phyloP scores from a whole-genome alignment of 176 grass and related monocot genomes.

The Carex littledalei region DNA sequence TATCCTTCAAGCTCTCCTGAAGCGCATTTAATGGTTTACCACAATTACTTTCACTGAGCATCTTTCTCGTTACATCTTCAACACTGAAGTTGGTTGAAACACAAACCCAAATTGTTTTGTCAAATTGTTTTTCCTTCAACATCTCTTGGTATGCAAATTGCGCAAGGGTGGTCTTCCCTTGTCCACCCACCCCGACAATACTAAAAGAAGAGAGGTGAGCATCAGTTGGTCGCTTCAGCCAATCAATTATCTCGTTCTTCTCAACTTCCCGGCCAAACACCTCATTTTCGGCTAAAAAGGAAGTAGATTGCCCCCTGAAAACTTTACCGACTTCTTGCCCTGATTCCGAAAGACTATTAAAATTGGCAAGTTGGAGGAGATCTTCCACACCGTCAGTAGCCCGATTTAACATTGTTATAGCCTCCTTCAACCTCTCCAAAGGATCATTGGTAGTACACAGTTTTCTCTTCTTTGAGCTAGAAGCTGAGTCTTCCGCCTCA shows the following conservation, averaged over 20 bases:
- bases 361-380: background rate
- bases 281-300: background rate
- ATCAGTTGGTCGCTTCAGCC: background rate
- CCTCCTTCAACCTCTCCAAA: background rate
- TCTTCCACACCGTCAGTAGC: background rate
- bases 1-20: background rate
- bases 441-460: background rate
- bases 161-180: slow-evolving; percentile 21
- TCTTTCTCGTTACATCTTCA: background rate
- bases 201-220: background rate
- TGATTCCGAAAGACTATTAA: background rate
- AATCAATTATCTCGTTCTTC: background rate
- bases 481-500: background rate
- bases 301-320: background rate
- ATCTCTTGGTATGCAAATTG: slow-evolving; percentile 4
- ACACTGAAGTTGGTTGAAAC: background rate
- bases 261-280: slow-evolving; percentile 1
- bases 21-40: background rate
- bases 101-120: background rate
- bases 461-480: slow-evolving; percentile 8
- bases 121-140: background rate
- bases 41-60: background rate
- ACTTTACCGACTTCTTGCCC: too few relatives aligned
- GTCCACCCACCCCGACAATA: slow-evolving; percentile 16
- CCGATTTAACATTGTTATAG: background rate